Evolutionary conservation across 768 basidiomycete genomes (phyloP), one percentile per base, ranked within the genome.

Genomic region (Hydnum rufescens): DNA sequence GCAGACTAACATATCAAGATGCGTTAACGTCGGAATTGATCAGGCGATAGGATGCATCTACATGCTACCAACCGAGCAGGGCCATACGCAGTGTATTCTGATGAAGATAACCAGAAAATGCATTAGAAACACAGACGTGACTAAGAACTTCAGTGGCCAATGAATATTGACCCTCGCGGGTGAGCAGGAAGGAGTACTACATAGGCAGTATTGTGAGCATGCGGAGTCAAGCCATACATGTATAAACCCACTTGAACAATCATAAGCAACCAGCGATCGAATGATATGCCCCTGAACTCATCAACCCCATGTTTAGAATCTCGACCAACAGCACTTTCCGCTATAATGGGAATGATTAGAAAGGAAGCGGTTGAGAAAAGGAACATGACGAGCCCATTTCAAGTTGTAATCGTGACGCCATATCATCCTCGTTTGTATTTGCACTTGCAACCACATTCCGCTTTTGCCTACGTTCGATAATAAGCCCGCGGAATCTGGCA

Each of bases 191-290:
- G 39, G 77, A 71, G 60, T 86, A 85, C 88, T 92, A 43, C 30
- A 3, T 4, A 39, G 19, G 3, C 56, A 42, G 42, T 64, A 61
- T 54, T 65, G 65, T 49, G 66, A 61, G 5, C 31, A n/a, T 31
- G 3, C 18, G 18, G 16, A 39, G 36, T 39, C 13, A 8, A 8
- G 19, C 13, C 19, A 19, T 19, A 8, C 22, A n/a, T 34, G n/a
- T 26, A 13, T 19, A 18, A 8, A 61, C 70, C 48, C 50, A 88
- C 93, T 71, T 90, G 83, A 69, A 95, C 76, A 61, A 89, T 78
- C 36, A 96, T 60, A 16, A 71, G 70, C 47, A 93, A 62, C 93
- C 93, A 99, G 51, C 82, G 77, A 52, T 82, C 81, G 58, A 88
- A 87, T 3, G 71, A 71, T 32, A 93, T 70, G 0, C 85, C 84